These are phyloP conservation scores for Suillus americanus DNA, from an alignment of 768 basidiomycete genomes.

Conservation along the genomic window DNA sequence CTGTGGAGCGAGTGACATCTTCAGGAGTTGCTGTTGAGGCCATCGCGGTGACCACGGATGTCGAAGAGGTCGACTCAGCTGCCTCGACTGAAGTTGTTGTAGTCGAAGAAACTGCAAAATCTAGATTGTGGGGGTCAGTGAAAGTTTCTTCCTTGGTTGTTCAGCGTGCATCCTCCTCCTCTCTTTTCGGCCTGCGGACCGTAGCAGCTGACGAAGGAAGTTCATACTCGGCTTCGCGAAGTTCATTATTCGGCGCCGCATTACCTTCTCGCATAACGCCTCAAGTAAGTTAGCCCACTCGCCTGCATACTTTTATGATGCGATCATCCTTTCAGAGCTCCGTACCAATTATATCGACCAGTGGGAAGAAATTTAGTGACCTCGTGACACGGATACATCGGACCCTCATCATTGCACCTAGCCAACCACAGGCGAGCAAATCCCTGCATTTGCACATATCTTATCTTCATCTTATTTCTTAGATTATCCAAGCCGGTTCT, in stretches of 20 bases:
- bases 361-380: slow-evolving; percentile 42
- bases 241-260: slow-evolving; percentile 45
- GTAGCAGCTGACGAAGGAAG: slow-evolving; percentile 5
- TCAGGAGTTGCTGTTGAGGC: neutral
- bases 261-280: neutral
- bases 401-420: slow-evolving; percentile 59
- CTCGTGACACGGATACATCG: slow-evolving; percentile 68
- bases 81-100: neutral
- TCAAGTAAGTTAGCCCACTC: neutral
- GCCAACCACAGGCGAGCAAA: slow-evolving; percentile 41
- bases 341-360: neutral
- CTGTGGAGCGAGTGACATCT: slow-evolving; percentile 30
- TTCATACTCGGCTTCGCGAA: slow-evolving; percentile 32
- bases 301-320: neutral
- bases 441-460: neutral
- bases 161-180: slow-evolving; percentile 24
- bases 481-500: neutral
- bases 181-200: slow-evolving; percentile 20
- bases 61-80: neutral
- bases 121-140: slow-evolving; percentile 4
- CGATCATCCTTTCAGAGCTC: neutral
- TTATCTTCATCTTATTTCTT: neutral
- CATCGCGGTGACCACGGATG: neutral
- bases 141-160: neutral
- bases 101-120: neutral